Conservation (phyloP, 2,329 filamentous ascomycete genomes). For the Sarocladiaceae sp. region DNA sequence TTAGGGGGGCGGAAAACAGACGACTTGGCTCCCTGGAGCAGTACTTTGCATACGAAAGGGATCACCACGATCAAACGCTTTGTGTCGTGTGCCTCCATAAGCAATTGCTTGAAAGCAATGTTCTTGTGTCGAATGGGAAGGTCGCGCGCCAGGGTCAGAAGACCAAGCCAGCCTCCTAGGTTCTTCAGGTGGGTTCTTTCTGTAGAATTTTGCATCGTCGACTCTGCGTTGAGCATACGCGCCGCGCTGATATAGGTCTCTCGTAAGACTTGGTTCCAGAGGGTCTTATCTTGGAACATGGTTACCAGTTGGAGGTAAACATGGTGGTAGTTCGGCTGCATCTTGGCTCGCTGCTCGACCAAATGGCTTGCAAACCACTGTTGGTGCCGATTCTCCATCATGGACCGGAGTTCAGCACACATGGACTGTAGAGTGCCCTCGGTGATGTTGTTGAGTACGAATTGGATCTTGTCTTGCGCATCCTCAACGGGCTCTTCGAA, state of each 20-base stretch:
- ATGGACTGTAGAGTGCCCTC: slow-evolving; percentile 81
- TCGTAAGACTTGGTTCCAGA: slow-evolving; percentile 85
- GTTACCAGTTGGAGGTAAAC: slow-evolving; percentile 87
- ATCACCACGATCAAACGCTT: slow-evolving; percentile 89
- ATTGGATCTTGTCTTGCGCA: slow-evolving; percentile 87
- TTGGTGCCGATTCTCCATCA: slow-evolving; percentile 73
- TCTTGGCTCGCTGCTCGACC: slow-evolving; percentile 91
- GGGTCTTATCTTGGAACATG: slow-evolving; percentile 67
- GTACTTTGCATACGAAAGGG: slow-evolving; percentile 94
- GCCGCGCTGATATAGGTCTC: slow-evolving; percentile 87
- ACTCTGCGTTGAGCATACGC: slow-evolving; percentile 83
- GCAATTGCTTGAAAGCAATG: slow-evolving; percentile 91
- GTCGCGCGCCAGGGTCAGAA: slow-evolving; percentile 85
- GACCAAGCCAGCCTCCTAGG: slow-evolving; percentile 86
- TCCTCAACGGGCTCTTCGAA: slow-evolving; percentile 82
- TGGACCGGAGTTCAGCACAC: slow-evolving; percentile 71
- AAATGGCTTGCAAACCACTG: slow-evolving; percentile 96
- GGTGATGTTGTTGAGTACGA: slow-evolving; percentile 94
- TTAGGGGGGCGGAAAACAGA: slow-evolving; percentile 91
- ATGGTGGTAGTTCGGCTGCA: slow-evolving; percentile 93
- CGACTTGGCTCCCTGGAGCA: slow-evolving; percentile 77
- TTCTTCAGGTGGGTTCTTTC: slow-evolving; percentile 90
- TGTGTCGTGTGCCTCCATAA: slow-evolving; percentile 89
- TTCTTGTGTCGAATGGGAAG: slow-evolving; percentile 95
- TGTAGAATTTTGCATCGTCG: slow-evolving; percentile 73